Evolutionary conservation across 352 stramenopile genomes (phyloP), one percentile per base, ranked within the genome.

Genomic region (Phytophthora macrochlamydospora): DNA sequence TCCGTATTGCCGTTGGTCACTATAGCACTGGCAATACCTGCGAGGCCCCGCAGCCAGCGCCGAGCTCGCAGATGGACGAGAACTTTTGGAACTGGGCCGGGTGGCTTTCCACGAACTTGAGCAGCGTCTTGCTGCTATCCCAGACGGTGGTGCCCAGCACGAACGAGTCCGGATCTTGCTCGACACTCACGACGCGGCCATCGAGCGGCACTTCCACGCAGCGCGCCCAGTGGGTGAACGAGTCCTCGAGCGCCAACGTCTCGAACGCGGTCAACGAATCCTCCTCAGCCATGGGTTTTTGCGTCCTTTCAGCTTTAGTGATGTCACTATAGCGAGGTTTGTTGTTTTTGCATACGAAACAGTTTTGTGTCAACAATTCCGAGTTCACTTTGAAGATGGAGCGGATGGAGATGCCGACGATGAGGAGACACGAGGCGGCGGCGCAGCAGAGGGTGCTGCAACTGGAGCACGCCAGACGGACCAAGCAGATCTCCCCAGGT

Each of bases 81-180:
- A 80, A 89, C 57, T 62, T 55, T 30, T 66, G 75, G 69, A 94
- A 94, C 28, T 59, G 52, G 38, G 67, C 69, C 0, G 62, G 31
- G 32, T 82, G 70, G 60, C 89, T 78, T 76, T 96, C 88, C 51
- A 93, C 85, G 73, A 86, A 94, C 73, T 93, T 94, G 56, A 92
- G 73, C 65, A 96, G 69, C 55, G 83, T 92, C 71, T 94, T 94
- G 78, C 81, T 91, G 59, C 81, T 91, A 76, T 94, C 86, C 86
- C 87, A 93, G 46, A 94, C 84, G 4, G 87, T 94, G 44, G 83
- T 93, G 38, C 84, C 87, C 50, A 94, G 68, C 57, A 94, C 79
- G 69, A 92, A 92, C 62, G 87, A 93, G 73, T 91, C 81, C 24
- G 87, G 87, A 33, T 94, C 87, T 56, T 94, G 87, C 64, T 83